Base-by-base conservation (phyloP, 106 monocot species). In the Platanthera guangdongensis region DNA sequence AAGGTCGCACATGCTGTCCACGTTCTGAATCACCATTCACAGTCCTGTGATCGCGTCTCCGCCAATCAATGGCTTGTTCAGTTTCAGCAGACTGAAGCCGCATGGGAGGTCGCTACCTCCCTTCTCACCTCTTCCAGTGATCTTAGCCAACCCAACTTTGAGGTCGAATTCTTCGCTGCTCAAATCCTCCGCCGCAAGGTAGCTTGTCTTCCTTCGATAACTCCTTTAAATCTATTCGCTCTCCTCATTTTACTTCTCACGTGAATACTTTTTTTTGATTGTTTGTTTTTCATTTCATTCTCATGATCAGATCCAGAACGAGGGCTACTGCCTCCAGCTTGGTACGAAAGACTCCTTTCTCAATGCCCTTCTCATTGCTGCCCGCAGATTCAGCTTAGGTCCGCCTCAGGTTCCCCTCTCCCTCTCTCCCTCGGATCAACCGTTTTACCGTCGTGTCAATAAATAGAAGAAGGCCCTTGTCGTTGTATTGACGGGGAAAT, bases 31-130 rank as follows among this genome's bases (percentile, higher is more conserved):
- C 93, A 96, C 89, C 91, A 91, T 77, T 30, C 82, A 68, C 78
- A 82, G 65, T 91, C 96, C 62, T 84, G 82, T 77, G 89, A 90
- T 72, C 87, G 96, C 53, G 89, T 93, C 49, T 93, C 96, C 21
- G 96, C 96, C 39, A 93, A 93, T 82, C 90, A 89, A 72, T 96
- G 96, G 96, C 92, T 96, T 11, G 83, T 93, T 57, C 88, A 91
- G 70, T 93, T 96, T 83, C 96, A 96, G 89, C 80, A 87, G 63
- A 84, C 85, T 71, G 84, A 90, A 60, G 76, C 85, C 65, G 93
- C 88, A 45, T 96, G 93, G 93, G 88, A 83, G 81, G 91, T 93
- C 63, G 93, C 91, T 78, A 79, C 87, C 71, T 85, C 96, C 25
- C 78, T 96, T 74, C 96, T 96, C 80, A 84, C 87, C 55, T 77